Conservation (phyloP, 2,329 filamentous ascomycete genomes). For the Aspergillus proliferans region DNA sequence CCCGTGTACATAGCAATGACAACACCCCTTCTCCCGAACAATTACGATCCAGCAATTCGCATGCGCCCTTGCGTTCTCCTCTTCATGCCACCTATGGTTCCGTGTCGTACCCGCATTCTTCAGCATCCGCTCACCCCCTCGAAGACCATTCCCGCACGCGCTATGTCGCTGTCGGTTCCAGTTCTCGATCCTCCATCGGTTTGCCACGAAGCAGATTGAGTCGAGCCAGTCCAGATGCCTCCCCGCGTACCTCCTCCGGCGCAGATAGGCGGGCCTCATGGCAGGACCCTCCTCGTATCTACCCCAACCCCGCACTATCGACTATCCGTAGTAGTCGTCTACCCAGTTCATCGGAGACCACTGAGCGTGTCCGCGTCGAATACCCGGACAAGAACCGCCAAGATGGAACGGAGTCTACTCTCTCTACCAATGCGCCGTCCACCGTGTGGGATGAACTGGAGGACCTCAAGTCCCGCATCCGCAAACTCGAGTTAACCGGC, state of each 20-base stretch:
- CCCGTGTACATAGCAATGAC: conserved; percentile 29
- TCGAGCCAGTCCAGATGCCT: conserved; percentile 30
- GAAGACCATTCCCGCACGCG: conserved; percentile 32
- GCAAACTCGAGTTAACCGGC: conserved; percentile 80
- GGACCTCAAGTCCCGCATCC: conserved; percentile 87
- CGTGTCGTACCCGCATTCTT: conserved; percentile 19
- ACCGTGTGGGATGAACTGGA: conserved; percentile 98
- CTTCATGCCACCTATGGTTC: conserved; percentile 21
- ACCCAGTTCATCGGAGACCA: conserved; percentile 28
- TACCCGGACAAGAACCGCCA: conserved; percentile 27
- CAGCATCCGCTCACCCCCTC: conserved; percentile 33
- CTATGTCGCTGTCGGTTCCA: conserved; percentile 26
- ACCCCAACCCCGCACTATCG: conserved; percentile 29
- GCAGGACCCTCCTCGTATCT: conserved; percentile 25
- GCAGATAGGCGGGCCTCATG: conserved; percentile 27
- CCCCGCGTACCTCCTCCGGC: conserved; percentile 24
- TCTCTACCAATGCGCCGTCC: conserved; percentile 81
- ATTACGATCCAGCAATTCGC: conserved; percentile 23
- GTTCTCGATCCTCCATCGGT: conserved; percentile 32
- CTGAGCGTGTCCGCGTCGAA: conserved; percentile 28
- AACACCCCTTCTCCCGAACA: conserved; percentile 33
- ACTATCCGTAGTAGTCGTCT: conserved; percentile 32
- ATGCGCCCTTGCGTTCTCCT: conserved; percentile 30
- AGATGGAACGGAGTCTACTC: conserved; percentile 76
- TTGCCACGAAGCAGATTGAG: conserved; percentile 31